These are phyloP conservation scores for Fusarium albosuccineum DNA, from an alignment of 2,329 filamentous ascomycete species.

Conservation along the genomic window DNA sequence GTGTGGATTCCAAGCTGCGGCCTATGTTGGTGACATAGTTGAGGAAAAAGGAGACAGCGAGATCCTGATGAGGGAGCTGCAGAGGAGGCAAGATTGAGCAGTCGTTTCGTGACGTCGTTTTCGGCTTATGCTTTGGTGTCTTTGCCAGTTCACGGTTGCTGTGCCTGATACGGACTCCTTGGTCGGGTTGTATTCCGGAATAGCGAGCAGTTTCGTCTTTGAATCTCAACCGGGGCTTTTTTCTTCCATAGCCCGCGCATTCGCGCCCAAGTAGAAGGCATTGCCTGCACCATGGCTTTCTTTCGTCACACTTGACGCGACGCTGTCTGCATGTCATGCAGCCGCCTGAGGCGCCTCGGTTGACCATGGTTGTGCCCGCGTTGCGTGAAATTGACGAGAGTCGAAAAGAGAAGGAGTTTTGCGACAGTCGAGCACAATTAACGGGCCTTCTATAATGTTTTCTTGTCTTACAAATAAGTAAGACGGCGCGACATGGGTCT, in stretches of 20 bases:
- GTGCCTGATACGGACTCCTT: neutral
- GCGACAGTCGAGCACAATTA: neutral
- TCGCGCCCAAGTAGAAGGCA: slow-evolving; percentile 26
- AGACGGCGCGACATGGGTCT: neutral
- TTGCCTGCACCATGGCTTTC: slow-evolving; percentile 18
- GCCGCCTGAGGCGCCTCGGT: slow-evolving; percentile 24
- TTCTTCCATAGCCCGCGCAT: slow-evolving; percentile 28
- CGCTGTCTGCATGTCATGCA: slow-evolving; percentile 36
- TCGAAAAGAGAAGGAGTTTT: slow-evolving; percentile 4
- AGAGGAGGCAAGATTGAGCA: neutral
- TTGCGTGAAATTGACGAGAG: neutral
- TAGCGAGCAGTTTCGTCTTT: slow-evolving; percentile 21
- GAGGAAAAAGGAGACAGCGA: slow-evolving; percentile 29
- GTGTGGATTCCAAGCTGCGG: slow-evolving; percentile 23
- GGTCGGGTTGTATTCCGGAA: neutral
- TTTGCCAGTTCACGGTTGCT: too few relatives aligned
- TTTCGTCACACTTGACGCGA: slow-evolving; percentile 35
- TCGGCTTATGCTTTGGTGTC: neutral
- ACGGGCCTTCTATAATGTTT: neutral
- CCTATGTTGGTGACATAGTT: slow-evolving; percentile 30
- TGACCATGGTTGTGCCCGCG: slow-evolving; percentile 26
- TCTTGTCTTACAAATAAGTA: neutral
- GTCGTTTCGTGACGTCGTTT: neutral
- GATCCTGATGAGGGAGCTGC: slow-evolving; percentile 7
- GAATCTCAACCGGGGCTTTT: slow-evolving; percentile 12